A percentile compares a stretch with the other conserved stretches of the same genome.
Evolutionary conservation across 345 rosid species (phyloP).

Genomic region (Hypericum perforatum): DNA sequence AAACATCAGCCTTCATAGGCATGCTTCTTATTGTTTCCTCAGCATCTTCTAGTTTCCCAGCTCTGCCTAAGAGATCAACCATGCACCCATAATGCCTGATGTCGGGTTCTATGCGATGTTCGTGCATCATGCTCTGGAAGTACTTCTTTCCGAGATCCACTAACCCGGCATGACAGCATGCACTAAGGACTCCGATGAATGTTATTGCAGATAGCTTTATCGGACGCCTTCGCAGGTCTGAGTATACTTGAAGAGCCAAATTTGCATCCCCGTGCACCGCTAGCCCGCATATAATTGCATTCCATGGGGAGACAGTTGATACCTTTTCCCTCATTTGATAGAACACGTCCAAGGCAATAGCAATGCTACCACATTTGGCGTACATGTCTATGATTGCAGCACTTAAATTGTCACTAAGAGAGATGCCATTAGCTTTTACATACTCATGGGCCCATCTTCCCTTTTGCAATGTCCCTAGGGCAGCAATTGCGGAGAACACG

Average conservation of each 20-base stretch:
- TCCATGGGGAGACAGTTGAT: constrained; percentile 66
- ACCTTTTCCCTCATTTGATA: constrained; percentile 29
- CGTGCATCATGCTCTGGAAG: constrained; percentile 47
- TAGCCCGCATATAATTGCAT: constrained; percentile 67
- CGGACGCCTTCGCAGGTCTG: constrained; percentile 31
- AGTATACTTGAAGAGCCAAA: constrained; percentile 45
- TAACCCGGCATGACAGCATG: constrained; percentile 69
- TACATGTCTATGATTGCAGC: constrained; percentile 89
- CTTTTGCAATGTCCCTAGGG: constrained; percentile 46
- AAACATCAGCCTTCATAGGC: constrained; percentile 70
- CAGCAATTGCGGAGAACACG: constrained; percentile 59
- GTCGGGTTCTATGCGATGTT: constrained; percentile 44
- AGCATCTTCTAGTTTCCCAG: constrained; percentile 58
- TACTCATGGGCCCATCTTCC: constrained; percentile 56
- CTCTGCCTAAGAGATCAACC: constrained; percentile 67
- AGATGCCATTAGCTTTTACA: constrained; percentile 30
- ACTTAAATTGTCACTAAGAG: constrained; percentile 50
- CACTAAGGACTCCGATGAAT: constrained; percentile 66
- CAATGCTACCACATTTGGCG: constrained; percentile 79
- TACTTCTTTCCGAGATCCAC: constrained; percentile 45
- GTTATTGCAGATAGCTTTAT: constrained; percentile 53
- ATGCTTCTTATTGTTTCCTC: constrained; percentile 48
- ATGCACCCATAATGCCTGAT: constrained; percentile 59
- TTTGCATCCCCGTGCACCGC: constrained; percentile 61
- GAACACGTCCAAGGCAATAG: constrained; percentile 49